phyloP scores from a whole-genome alignment of 495 filamentous ascomycete genomes.

The Penicillium tannophilum region DNA sequence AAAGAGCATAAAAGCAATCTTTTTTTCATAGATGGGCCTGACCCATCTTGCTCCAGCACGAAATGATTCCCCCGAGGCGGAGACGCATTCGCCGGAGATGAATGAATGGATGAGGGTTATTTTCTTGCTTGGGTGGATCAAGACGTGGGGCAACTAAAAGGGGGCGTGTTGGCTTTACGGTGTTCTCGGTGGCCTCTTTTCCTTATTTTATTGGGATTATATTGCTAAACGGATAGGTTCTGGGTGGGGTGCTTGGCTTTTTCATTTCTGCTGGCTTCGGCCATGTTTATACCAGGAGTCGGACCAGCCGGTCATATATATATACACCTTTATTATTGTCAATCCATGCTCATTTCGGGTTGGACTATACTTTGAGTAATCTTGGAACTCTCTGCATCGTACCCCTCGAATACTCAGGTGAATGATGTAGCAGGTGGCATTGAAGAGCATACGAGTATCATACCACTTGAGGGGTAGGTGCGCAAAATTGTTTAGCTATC shows the following conservation, averaged over 20 bases:
- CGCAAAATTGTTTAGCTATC: too few relatives aligned
- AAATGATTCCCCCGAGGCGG: conserved; percentile 12
- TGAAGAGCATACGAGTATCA: too few relatives aligned
- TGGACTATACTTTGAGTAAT: not conserved
- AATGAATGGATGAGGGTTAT: conserved; percentile 15
- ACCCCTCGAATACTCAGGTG: too few relatives aligned
- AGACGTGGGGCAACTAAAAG: conserved; percentile 21
- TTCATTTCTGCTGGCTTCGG: conserved; percentile 18
- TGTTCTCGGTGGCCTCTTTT: conserved; percentile 30
- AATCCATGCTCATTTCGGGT: not conserved
- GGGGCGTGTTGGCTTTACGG: conserved; percentile 35
- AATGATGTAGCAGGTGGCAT: too few relatives aligned
- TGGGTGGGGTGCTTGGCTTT: conserved; percentile 21
- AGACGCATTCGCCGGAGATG: conserved; percentile 12
- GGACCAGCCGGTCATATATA: conserved; percentile 7
- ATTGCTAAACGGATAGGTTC: conserved; percentile 40
- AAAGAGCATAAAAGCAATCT: conserved; percentile 11
- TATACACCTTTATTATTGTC: conserved; percentile 7
- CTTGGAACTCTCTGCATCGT: too few relatives aligned
- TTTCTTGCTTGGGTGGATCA: conserved; percentile 21
- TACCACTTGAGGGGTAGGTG: too few relatives aligned
- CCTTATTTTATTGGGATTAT: conserved; percentile 14
- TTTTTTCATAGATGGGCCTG: conserved; percentile 5
- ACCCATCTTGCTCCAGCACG: conserved; percentile 7
- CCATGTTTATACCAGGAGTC: conserved; percentile 26